These are phyloP conservation scores for Tricholoma flavovirens DNA, from an alignment of 768 basidiomycete species.

Conservation along the genomic window DNA sequence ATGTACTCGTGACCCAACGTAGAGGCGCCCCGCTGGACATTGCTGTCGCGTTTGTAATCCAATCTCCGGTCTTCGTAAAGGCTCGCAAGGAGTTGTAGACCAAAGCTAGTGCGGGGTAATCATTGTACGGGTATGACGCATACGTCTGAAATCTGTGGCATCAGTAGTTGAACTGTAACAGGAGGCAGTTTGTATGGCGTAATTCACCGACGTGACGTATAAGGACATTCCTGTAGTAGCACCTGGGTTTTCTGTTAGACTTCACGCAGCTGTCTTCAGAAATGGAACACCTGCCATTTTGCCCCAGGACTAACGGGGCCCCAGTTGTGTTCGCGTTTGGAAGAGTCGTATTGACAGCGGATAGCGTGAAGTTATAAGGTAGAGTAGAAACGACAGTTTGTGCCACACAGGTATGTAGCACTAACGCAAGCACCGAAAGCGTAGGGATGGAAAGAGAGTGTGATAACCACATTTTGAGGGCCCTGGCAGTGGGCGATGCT, in stretches of 20 bases:
- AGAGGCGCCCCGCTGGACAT: slow-evolving; percentile 25
- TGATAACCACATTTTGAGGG: neutral
- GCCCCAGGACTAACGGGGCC: slow-evolving; percentile 39
- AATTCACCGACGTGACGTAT: slow-evolving; percentile 39
- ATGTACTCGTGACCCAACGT: slow-evolving; percentile 32
- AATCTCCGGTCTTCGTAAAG: slow-evolving; percentile 25
- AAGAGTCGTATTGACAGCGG: slow-evolving; percentile 36
- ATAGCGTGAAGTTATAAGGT: slow-evolving; percentile 39
- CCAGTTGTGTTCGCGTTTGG: slow-evolving; percentile 41
- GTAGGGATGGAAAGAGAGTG: neutral
- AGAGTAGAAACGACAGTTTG: slow-evolving; percentile 9
- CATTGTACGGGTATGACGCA: slow-evolving; percentile 45
- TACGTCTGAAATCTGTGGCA: slow-evolving; percentile 33
- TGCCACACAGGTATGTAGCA: neutral
- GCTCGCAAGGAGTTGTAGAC: slow-evolving; percentile 33
- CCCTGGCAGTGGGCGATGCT: neutral
- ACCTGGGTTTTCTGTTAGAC: slow-evolving; percentile 16
- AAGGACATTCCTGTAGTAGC: slow-evolving; percentile 32
- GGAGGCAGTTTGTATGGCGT: neutral
- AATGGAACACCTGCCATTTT: slow-evolving; percentile 23
- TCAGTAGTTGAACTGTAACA: neutral
- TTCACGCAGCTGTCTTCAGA: no score
- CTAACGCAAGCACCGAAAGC: neutral
- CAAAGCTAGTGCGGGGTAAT: slow-evolving; percentile 38
- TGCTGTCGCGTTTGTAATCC: slow-evolving; percentile 35